These are phyloP conservation scores for Cryptococcus maquisensis DNA, from an alignment of 1,284 basidiomycete species.

Conservation along the genomic window DNA sequence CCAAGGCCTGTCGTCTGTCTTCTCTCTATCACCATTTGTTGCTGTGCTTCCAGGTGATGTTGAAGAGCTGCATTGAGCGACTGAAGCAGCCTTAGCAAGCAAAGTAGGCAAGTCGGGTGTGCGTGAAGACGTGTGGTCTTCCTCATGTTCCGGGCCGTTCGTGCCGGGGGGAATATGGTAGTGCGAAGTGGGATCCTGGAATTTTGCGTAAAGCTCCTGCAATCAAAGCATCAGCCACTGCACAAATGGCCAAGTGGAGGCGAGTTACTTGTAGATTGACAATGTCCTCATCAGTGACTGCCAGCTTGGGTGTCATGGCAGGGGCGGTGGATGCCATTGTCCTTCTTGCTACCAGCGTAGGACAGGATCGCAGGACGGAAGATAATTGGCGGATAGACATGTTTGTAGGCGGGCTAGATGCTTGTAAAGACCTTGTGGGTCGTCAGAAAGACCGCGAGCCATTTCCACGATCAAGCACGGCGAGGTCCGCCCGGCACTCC, in stretches of 20 bases:
- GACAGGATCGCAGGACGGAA: no score
- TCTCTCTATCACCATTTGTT: slow-evolving; percentile 17
- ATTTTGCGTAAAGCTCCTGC: slow-evolving; percentile 36
- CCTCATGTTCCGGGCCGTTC: slow-evolving; percentile 35
- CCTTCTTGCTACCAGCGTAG: no score
- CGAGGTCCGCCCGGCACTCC: no score
- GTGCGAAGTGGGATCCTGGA: slow-evolving; percentile 36
- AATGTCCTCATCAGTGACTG: slow-evolving; percentile 5
- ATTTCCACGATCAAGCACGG: no score
- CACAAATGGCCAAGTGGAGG: neutral
- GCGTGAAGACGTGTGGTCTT: slow-evolving; percentile 35
- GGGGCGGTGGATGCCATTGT: no score
- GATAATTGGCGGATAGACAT: no score
- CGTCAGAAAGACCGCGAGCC: no score
- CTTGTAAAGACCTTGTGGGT: no score
- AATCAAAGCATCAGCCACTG: neutral
- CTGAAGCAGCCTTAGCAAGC: neutral
- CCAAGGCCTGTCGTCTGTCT: slow-evolving; percentile 9
- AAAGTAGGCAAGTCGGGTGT: slow-evolving; percentile 6
- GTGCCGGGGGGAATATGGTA: slow-evolving; percentile 40
- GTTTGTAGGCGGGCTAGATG: no score
- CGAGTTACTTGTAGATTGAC: slow-evolving; percentile 2
- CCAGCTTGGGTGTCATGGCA: neutral
- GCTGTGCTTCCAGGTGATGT: slow-evolving; percentile 2
- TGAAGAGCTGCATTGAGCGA: neutral